Percentiles rank a stretch among this genome's conserved stretches.
Evolutionary conservation across 441 rosid genomes (phyloP).

Genomic region (Populus hybrid): DNA sequence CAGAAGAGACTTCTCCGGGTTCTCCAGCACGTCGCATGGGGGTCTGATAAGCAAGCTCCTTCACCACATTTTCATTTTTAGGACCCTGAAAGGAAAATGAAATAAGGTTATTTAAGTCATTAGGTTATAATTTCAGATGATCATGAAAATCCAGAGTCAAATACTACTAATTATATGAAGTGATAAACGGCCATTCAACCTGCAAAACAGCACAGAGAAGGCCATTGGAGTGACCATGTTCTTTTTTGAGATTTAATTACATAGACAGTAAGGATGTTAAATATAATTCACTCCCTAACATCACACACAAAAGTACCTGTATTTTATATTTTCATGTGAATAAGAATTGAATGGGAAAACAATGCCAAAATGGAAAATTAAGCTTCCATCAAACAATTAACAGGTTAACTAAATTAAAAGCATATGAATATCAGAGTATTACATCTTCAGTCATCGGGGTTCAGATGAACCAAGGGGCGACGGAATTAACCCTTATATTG

Average conservation of each 20-base stretch:
- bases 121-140: not conserved
- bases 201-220: no score
- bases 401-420: no score
- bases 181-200: no score
- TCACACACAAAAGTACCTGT: not conserved
- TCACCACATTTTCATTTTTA: not conserved
- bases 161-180: no score
- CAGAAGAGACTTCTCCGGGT: not conserved
- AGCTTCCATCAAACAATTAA: not conserved
- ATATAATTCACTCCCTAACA: not conserved
- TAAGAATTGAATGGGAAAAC: no score
- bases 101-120: not conserved
- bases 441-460: constrained; percentile 66
- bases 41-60: not conserved
- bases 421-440: constrained; percentile 11
- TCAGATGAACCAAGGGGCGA: constrained; percentile 71
- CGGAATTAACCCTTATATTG: constrained; percentile 65
- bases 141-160: not conserved
- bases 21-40: not conserved
- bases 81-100: not conserved
- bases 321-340: no score
- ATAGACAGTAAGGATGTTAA: no score
- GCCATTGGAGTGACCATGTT: no score
- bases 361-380: not conserved
- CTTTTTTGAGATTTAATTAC: no score